These are phyloP conservation scores for Chaetomium strumarium DNA, from an alignment of 2,329 filamentous ascomycete species.

Conservation along the genomic window DNA sequence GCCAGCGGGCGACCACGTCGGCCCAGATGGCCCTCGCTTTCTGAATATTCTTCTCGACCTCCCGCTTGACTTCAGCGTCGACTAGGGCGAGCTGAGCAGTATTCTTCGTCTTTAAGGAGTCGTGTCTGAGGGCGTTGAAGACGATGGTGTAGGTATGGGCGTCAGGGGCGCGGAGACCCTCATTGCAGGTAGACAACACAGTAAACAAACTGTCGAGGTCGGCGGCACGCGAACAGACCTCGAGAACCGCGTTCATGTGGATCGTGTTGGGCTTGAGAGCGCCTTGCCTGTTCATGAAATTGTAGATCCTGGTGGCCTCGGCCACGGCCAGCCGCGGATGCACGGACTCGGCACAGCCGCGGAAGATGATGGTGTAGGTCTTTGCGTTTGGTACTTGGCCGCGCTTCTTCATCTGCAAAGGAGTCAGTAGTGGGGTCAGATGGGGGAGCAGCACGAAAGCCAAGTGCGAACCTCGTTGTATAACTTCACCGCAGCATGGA, in stretches of 20 bases:
- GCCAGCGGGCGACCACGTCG: conserved; percentile 74
- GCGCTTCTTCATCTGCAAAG: conserved; percentile 83
- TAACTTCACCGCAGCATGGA: conserved; percentile 66
- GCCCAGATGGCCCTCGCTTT: conserved; percentile 74
- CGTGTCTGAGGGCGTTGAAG: conserved; percentile 63
- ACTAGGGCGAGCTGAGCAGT: conserved; percentile 23
- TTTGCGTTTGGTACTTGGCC: conserved; percentile 71
- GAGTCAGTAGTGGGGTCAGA: conserved; percentile 16
- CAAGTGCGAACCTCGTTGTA: conserved; percentile 68
- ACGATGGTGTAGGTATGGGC: conserved; percentile 74
- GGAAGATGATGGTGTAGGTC: conserved; percentile 80
- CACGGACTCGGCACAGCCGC: conserved; percentile 60
- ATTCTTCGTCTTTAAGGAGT: conserved; percentile 27
- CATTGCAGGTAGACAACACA: conserved; percentile 66
- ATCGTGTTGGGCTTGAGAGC: conserved; percentile 66
- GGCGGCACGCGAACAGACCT: conserved; percentile 66
- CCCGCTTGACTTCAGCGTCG: conserved; percentile 26
- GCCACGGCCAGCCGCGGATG: conserved; percentile 55
- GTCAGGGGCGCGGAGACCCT: conserved; percentile 59
- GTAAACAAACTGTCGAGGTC: conserved; percentile 79
- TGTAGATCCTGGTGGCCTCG: conserved; percentile 70
- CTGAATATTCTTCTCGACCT: conserved; percentile 45
- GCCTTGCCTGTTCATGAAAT: conserved; percentile 61
- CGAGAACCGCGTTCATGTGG: conserved; percentile 84
- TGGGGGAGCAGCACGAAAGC: background rate